Percentiles rank a stretch among this genome's conserved stretches.
These are phyloP conservation scores for Dendrocalamus sinicus DNA, from an alignment of 176 grass and related monocot genomes.

Conservation along the genomic window DNA sequence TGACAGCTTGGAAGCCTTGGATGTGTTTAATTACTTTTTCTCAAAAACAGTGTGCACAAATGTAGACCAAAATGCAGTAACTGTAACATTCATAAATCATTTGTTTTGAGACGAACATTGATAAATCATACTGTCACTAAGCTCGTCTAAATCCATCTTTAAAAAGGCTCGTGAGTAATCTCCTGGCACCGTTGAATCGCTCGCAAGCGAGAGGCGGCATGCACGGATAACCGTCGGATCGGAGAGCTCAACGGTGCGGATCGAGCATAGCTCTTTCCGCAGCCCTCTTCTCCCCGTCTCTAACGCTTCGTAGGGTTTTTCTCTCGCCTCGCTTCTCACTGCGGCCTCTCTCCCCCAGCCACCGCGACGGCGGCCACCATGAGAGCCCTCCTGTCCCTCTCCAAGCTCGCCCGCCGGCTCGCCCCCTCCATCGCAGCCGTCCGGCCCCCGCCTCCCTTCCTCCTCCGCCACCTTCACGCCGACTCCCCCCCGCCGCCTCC, in stretches of 20 bases:
- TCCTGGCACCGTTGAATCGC: not conserved
- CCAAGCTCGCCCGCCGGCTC: slow-evolving; percentile 54
- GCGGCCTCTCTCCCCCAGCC: slow-evolving; percentile 23
- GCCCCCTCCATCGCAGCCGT: slow-evolving; percentile 38
- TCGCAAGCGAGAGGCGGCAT: not conserved
- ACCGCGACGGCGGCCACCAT: slow-evolving; percentile 47
- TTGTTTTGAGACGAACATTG: too few relatives aligned
- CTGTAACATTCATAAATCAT: too few relatives aligned
- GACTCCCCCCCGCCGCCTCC: slow-evolving; percentile 33
- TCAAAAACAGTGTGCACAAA: too few relatives aligned
- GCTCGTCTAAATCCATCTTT: too few relatives aligned
- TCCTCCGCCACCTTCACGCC: slow-evolving; percentile 42
- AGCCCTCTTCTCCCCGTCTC: slow-evolving; percentile 14
- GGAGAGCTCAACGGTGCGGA: not conserved
- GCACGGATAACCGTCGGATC: slow-evolving; percentile 25
- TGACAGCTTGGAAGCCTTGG: too few relatives aligned
- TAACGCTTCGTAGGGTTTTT: slow-evolving; percentile 48
- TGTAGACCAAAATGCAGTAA: too few relatives aligned
- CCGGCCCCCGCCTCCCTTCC: not conserved
- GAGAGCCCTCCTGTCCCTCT: slow-evolving; percentile 74
- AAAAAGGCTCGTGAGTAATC: not conserved
- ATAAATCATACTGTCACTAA: too few relatives aligned
- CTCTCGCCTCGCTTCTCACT: not conserved
- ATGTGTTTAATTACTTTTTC: too few relatives aligned
- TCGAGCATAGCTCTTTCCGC: not conserved